Percentiles rank a stretch among this genome's conserved stretches.
Evolutionary conservation across 805 yeast species (phyloP).

Genomic region (Candida jianshihensis): DNA sequence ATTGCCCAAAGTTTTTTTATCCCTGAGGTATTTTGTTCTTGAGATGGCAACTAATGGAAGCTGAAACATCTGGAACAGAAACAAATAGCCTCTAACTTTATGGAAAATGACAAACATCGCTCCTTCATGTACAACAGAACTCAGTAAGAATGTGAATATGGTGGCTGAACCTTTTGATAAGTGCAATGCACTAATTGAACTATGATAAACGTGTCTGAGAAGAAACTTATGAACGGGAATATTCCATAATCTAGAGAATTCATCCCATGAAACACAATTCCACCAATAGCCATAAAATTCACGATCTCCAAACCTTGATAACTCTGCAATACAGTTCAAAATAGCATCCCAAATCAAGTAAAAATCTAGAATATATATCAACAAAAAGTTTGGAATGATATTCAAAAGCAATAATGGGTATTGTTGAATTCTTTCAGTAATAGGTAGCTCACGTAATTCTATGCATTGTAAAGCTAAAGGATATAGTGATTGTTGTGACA

Average conservation of each 20-base stretch:
- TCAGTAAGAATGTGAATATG: slow-evolving; percentile 66
- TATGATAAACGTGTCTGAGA: slow-evolving; percentile 89
- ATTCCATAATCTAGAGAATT: slow-evolving; percentile 92
- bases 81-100: slow-evolving; percentile 71
- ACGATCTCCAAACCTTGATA: slow-evolving; percentile 81
- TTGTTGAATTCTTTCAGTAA: slow-evolving; percentile 32
- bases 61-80: slow-evolving; percentile 81
- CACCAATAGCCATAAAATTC: slow-evolving; percentile 97
- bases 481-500: slow-evolving; percentile 69
- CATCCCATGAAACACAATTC: slow-evolving; percentile 91
- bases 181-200: slow-evolving; percentile 70
- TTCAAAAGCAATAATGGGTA: slow-evolving; percentile 63
- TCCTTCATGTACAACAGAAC: slow-evolving; percentile 81
- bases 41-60: slow-evolving; percentile 68
- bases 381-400: slow-evolving; percentile 71
- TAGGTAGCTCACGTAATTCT: slow-evolving; percentile 43
- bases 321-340: slow-evolving; percentile 82
- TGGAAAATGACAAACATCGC: slow-evolving; percentile 88
- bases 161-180: slow-evolving; percentile 66
- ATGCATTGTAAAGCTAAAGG: slow-evolving; percentile 64
- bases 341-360: slow-evolving; percentile 95
- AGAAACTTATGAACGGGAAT: slow-evolving; percentile 86
- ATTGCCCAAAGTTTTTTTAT: slow-evolving; percentile 61
- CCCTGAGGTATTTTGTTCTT: slow-evolving; percentile 49
- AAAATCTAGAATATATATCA: slow-evolving; percentile 71